phyloP scores from a whole-genome alignment of 345 rosid species.

The Excoecaria agallocha region DNA sequence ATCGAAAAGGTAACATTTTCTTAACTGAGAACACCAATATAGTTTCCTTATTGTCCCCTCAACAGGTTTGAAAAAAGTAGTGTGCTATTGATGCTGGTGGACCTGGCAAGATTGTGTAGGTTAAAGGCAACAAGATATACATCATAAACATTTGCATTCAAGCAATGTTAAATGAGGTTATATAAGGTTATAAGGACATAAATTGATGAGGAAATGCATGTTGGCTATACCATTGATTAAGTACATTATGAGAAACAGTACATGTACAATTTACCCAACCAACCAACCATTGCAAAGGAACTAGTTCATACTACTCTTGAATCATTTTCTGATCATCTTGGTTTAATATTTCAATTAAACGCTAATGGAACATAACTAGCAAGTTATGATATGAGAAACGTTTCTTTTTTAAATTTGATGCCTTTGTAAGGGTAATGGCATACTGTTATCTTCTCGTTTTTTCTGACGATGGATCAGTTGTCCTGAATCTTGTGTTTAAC shows the following conservation, averaged over 20 bases:
- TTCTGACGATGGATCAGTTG: background rate
- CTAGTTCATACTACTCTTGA: background rate
- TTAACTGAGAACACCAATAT: background rate
- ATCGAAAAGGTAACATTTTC: slow-evolving; percentile 64
- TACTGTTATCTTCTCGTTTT: background rate
- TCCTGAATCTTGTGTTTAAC: slow-evolving; percentile 9
- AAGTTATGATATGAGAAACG: background rate
- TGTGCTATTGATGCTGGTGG: slow-evolving; percentile 1
- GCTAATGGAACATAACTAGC: background rate
- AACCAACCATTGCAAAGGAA: background rate
- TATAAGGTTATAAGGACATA: background rate
- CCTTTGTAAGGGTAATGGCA: background rate
- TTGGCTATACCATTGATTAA: background rate
- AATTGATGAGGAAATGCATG: background rate
- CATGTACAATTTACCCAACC: background rate
- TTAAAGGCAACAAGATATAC: background rate
- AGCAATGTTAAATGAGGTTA: background rate
- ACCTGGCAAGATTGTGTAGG: background rate
- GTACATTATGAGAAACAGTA: background rate
- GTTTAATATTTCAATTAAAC: background rate
- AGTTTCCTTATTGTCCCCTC: background rate
- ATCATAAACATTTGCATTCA: background rate
- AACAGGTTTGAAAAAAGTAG: background rate
- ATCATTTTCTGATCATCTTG: background rate
- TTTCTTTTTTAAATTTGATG: background rate